These are phyloP conservation scores for Trametes polyzona DNA, from an alignment of 1,284 basidiomycete species.

Conservation along the genomic window DNA sequence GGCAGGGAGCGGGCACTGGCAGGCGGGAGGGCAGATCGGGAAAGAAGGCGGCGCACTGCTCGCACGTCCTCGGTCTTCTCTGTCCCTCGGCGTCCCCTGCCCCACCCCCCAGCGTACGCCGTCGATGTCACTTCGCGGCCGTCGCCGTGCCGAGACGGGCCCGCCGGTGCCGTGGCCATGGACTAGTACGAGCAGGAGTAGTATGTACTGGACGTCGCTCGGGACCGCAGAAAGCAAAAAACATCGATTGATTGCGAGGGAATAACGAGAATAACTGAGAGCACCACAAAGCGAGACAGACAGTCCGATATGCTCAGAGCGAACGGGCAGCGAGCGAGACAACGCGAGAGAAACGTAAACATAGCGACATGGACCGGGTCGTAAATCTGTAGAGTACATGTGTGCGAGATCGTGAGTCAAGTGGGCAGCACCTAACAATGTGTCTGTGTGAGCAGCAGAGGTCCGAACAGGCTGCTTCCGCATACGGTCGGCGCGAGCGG, in stretches of 20 bases:
- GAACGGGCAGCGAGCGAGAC: not conserved
- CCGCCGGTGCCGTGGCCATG: no score
- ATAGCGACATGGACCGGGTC: not conserved
- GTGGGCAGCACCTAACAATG: no score
- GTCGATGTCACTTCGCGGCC: no score
- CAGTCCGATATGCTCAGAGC: not conserved
- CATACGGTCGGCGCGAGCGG: no score
- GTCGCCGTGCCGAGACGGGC: no score
- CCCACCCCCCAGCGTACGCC: no score
- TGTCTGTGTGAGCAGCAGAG: no score
- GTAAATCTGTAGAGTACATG: slow-evolving; percentile 12
- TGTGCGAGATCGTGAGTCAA: slow-evolving; percentile 1
- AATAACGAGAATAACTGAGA: slow-evolving; percentile 1
- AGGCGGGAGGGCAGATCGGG: not conserved
- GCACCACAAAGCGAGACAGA: slow-evolving; percentile 6
- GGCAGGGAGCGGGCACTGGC: not conserved
- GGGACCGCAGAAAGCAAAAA: not conserved
- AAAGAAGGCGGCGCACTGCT: not conserved
- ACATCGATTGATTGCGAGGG: slow-evolving; percentile 4
- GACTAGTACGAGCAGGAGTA: no score
- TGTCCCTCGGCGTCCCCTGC: no score
- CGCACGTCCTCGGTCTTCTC: no score
- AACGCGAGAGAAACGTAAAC: not conserved
- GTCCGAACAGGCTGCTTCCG: no score
- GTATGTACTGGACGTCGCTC: not conserved